Conservation (phyloP, 129 eudicot genomes). For the Flaveria bidentis region DNA sequence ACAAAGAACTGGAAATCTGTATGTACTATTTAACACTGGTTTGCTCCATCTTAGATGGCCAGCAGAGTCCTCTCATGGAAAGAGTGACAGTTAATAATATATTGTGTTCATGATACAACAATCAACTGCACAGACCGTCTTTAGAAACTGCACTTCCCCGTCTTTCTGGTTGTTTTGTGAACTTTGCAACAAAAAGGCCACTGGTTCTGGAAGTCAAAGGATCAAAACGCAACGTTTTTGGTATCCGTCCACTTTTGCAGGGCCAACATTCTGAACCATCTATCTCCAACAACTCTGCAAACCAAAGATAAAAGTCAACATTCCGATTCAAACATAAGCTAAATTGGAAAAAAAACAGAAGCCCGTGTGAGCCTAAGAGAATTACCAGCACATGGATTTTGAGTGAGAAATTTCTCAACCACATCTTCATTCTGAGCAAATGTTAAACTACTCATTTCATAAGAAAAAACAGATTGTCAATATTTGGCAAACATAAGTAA, state of each 20-base stretch:
- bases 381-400: constrained; percentile 71
- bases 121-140: constrained; percentile 2
- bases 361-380: background rate
- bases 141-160: background rate
- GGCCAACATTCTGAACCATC: constrained; percentile 70
- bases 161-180: constrained; percentile 54
- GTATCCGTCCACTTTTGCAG: constrained; percentile 66
- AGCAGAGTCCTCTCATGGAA: background rate
- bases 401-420: constrained; percentile 67
- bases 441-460: constrained; percentile 62
- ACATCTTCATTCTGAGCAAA: constrained; percentile 90
- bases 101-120: constrained; percentile 15
- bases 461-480: constrained; percentile 5
- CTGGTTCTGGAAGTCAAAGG: constrained; percentile 83
- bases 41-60: background rate
- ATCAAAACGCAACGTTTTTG: constrained; percentile 85
- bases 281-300: constrained; percentile 79
- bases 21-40: background rate
- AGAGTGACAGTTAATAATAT: background rate
- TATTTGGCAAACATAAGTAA: constrained; percentile 15
- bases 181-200: constrained; percentile 96
- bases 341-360: background rate
- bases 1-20: background rate
- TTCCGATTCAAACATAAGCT: background rate
- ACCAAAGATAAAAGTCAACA: background rate